phyloP scores from a whole-genome alignment of 306 rosid species.

The Dalbergia cultrata region DNA sequence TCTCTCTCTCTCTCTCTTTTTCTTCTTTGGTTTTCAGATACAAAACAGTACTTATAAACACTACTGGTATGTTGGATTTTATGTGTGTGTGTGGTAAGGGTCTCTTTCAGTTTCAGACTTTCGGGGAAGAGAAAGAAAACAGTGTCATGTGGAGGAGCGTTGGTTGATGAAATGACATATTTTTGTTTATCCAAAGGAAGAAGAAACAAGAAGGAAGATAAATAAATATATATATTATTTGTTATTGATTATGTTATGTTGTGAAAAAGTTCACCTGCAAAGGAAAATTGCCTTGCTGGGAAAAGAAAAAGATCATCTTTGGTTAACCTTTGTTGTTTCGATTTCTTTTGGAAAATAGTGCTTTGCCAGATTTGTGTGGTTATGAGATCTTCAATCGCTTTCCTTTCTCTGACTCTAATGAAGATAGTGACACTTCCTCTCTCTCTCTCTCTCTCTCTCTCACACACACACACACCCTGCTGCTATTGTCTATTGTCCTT shows the following conservation, averaged over 20 bases:
- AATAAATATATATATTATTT: no score
- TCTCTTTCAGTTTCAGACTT: constrained; percentile 44
- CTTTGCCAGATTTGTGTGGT: constrained; percentile 70
- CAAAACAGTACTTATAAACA: not conserved
- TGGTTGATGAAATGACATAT: not conserved
- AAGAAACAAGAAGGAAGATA: constrained; percentile 34
- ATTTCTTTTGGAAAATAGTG: constrained; percentile 48
- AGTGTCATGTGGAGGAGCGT: not conserved
- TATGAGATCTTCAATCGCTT: constrained; percentile 70
- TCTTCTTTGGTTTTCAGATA: no score
- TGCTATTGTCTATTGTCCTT: not conserved
- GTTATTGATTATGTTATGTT: not conserved
- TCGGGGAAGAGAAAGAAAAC: constrained; percentile 20
- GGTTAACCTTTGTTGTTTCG: constrained; percentile 26
- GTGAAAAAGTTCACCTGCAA: constrained; percentile 25
- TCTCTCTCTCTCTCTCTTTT: no score
- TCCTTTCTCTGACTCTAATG: constrained; percentile 67
- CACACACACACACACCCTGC: not conserved
- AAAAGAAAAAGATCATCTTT: constrained; percentile 37
- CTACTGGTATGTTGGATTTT: constrained; percentile 48
- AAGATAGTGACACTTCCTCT: constrained; percentile 71
- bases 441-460: constrained; percentile 17
- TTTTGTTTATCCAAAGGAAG: constrained; percentile 33
- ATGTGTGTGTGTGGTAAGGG: constrained; percentile 34
- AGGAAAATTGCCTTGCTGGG: constrained; percentile 35